Evolutionary conservation across 305 asterid species (phyloP), one percentile per base, ranked within the genome.

Genomic region (Ilex paraguariensis): DNA sequence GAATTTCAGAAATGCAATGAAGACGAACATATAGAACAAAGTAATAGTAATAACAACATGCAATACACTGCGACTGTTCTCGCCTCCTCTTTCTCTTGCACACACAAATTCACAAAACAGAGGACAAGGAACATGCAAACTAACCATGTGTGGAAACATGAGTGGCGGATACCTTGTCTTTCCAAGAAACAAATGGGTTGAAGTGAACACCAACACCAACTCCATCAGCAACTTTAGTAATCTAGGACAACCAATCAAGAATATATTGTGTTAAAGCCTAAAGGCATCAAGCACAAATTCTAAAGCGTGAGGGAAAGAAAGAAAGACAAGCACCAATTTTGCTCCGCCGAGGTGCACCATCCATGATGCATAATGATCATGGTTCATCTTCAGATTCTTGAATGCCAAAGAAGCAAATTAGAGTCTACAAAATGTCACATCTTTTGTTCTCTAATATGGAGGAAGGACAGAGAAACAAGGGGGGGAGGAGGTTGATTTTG

Each of bases 181-280:
- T 74, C 74, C 77, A 71, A 33, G 82, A 60, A 63, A 92, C 86
- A 69, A 77, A 92, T 16, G 98, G 97, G 66, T 85, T 89, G 75
- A 92, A 89, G 81, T 89, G 98, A 53, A 87, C 91, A 0, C 88
- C 88, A 54, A 78, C 96, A 50, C 97, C 97, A 69, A 92, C 72
- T 70, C 77, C 65, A 75, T 87, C 91, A 4, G 97, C 92, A 49
- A 89, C 76, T 44, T 66, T 74, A 42, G 85, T 78, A 36, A 92
- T 77, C 97, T 90, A 66, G 54, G 44, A 62, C 49, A 62, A 63
- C 36, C 28, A 52, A 52, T 5, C 28, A 52, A 36, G 6, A 4
- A 36, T 36, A 36, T 36, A 36, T 36, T 36, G 9, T 36, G 6
- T 36, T 14, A 52, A 4, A 49, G 16, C 11, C 4, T 49, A 12